Evolutionary conservation across 805 yeast species (phyloP).

Genomic region (Suhomyces pyralidae): DNA sequence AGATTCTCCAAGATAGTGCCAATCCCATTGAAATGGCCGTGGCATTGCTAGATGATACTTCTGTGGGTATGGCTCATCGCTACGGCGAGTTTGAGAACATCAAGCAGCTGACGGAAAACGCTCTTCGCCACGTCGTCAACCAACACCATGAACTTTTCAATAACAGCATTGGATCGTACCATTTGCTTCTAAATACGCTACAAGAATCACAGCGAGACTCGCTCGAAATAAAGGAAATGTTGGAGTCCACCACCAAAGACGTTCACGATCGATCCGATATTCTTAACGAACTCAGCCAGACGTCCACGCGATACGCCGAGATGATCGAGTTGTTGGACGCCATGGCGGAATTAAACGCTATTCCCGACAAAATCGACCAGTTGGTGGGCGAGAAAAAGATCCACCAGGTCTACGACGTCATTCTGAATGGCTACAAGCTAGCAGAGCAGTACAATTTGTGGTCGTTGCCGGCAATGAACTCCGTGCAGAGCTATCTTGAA

Average conservation of each 20-base stretch:
- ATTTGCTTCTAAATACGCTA: slow-evolving; percentile 61
- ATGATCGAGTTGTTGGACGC: slow-evolving; percentile 68
- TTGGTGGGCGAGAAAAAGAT: slow-evolving; percentile 69
- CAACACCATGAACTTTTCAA: slow-evolving; percentile 83
- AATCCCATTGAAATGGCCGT: slow-evolving; percentile 86
- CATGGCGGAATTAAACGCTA: slow-evolving; percentile 55
- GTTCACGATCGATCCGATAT: slow-evolving; percentile 53
- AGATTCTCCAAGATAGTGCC: slow-evolving; percentile 42
- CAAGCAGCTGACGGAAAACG: slow-evolving; percentile 52
- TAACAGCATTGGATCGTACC: slow-evolving; percentile 80
- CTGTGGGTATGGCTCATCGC: slow-evolving; percentile 85
- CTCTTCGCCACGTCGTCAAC: slow-evolving; percentile 69
- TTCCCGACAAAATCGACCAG: slow-evolving; percentile 64
- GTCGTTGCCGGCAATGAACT: slow-evolving; percentile 52
- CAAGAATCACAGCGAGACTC: slow-evolving; percentile 63
- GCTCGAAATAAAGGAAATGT: slow-evolving; percentile 43
- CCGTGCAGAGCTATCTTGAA: slow-evolving; percentile 51
- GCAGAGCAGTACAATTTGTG: slow-evolving; percentile 56
- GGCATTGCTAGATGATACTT: slow-evolving; percentile 76
- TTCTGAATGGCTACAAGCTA: slow-evolving; percentile 39
- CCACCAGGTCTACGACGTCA: slow-evolving; percentile 57
- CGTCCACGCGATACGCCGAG: slow-evolving; percentile 59
- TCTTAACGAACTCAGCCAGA: slow-evolving; percentile 61
- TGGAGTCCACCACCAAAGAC: slow-evolving; percentile 48
- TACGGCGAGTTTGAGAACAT: slow-evolving; percentile 63